phyloP scores from a whole-genome alignment of 371 early-diverging fungal species.

The Rhizopus sp. region DNA sequence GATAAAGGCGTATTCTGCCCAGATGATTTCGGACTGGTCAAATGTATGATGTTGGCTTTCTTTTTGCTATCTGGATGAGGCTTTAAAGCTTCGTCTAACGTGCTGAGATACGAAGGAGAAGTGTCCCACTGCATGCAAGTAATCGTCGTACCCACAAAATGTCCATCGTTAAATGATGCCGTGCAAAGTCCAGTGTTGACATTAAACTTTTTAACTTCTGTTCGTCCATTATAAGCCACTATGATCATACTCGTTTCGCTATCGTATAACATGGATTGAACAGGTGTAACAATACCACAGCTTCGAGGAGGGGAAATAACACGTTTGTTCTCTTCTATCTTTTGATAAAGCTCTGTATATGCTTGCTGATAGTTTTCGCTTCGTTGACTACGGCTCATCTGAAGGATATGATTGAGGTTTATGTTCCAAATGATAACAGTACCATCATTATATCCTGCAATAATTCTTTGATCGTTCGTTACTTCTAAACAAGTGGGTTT shows the following conservation, averaged over 20 bases:
- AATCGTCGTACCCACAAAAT: slow-evolving; percentile 24
- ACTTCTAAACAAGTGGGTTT: slow-evolving; percentile 31
- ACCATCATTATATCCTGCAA: slow-evolving; percentile 50
- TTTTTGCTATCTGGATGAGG: slow-evolving; percentile 8
- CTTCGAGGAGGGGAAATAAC: slow-evolving; percentile 20
- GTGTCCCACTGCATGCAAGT: slow-evolving; percentile 49
- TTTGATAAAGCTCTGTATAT: neutral
- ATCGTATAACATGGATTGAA: slow-evolving; percentile 31
- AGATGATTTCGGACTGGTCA: slow-evolving; percentile 4
- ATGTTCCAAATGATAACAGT: slow-evolving; percentile 40
- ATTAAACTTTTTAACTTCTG: slow-evolving; percentile 30
- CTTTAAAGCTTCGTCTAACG: slow-evolving; percentile 25
- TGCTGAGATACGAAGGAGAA: neutral
- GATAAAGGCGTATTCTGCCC: slow-evolving; percentile 8
- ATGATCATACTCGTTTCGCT: slow-evolving; percentile 23
- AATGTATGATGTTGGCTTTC: neutral
- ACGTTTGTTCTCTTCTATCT: slow-evolving; percentile 14
- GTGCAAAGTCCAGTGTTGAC: slow-evolving; percentile 28
- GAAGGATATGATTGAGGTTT: slow-evolving; percentile 21
- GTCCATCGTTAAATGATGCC: slow-evolving; percentile 31
- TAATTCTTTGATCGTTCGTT: slow-evolving; percentile 25
- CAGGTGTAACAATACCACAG: neutral
- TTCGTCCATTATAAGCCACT: slow-evolving; percentile 29
- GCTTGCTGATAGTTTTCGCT: slow-evolving; percentile 6
- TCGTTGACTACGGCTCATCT: slow-evolving; percentile 13